phyloP scores from a whole-genome alignment of 148 eudicot genomes.

The Chenopodium suecicum region DNA sequence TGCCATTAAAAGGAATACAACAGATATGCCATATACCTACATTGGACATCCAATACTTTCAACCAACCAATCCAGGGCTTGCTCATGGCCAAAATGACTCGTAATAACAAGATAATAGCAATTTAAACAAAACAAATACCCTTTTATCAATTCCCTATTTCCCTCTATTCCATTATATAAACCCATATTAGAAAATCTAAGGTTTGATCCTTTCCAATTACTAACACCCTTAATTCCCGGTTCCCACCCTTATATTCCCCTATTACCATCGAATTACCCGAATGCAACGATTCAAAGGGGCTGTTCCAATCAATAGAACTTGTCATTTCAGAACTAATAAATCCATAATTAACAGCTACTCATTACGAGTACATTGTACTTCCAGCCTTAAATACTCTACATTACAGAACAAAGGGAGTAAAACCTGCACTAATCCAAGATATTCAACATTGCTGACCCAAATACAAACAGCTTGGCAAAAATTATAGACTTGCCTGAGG shows the following conservation, averaged over 20 bases:
- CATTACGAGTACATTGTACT: background rate
- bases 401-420: background rate
- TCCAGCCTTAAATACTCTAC: background rate
- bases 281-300: background rate
- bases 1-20: background rate
- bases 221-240: background rate
- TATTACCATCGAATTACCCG: background rate
- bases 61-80: background rate
- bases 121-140: background rate
- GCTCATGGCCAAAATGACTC: background rate
- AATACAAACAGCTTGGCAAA: background rate
- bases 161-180: too few species aligned
- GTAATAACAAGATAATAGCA: background rate
- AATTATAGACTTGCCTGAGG: conserved; percentile 45
- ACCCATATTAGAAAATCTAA: too few species aligned
- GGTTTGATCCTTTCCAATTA: background rate
- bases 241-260: too few species aligned
- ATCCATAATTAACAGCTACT: background rate
- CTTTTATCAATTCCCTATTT: too few species aligned
- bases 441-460: background rate
- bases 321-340: background rate
- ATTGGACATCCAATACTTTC: too few species aligned
- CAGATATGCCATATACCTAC: background rate
- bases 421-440: background rate
- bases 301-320: background rate